Percentiles rank a stretch among this genome's conserved stretches.
These are phyloP conservation scores for Verticillium nubilum DNA, from an alignment of 2,329 filamentous ascomycete genomes.

Conservation along the genomic window DNA sequence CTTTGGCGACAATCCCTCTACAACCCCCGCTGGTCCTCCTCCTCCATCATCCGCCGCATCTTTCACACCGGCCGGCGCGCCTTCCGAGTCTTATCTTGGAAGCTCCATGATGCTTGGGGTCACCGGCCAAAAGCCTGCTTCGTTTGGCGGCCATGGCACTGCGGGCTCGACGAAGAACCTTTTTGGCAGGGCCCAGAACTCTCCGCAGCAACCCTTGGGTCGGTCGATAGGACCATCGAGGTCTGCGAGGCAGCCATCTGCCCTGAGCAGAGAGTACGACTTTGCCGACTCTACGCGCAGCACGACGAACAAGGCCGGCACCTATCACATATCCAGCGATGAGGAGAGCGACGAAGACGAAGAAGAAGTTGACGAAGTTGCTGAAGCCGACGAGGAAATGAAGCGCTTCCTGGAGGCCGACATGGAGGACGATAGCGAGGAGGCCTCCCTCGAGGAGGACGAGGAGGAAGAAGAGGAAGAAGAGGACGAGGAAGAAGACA, in stretches of 20 bases:
- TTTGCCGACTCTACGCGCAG: background rate
- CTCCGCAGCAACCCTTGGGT: constrained; percentile 38
- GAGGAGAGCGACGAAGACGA: constrained; percentile 25
- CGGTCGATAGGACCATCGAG: constrained; percentile 35
- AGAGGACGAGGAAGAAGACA: constrained; percentile 30
- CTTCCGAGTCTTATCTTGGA: constrained; percentile 47
- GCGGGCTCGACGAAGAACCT: constrained; percentile 27
- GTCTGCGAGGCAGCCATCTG: constrained; percentile 39
- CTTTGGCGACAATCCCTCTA: constrained; percentile 41
- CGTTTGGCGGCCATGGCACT: constrained; percentile 28
- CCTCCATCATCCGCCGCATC: constrained; percentile 47
- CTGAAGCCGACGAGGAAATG: constrained; percentile 26
- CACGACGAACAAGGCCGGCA: constrained; percentile 9
- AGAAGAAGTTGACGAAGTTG: constrained; percentile 24
- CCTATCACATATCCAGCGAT: constrained; percentile 18
- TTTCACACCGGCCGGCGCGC: constrained; percentile 52
- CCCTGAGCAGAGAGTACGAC: constrained; percentile 40
- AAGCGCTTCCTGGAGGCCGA: constrained; percentile 28
- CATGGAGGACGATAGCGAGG: constrained; percentile 26
- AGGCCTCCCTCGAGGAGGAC: constrained; percentile 26
- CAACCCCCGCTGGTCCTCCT: constrained; percentile 46
- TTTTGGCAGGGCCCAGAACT: constrained; percentile 28
- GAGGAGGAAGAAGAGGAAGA: constrained; percentile 32
- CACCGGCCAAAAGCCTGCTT: constrained; percentile 30
- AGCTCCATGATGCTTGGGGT: constrained; percentile 46